Percentiles rank a stretch among this genome's conserved stretches.
Conservation (phyloP, 148 eudicot genomes). For the Camellia japonica region DNA sequence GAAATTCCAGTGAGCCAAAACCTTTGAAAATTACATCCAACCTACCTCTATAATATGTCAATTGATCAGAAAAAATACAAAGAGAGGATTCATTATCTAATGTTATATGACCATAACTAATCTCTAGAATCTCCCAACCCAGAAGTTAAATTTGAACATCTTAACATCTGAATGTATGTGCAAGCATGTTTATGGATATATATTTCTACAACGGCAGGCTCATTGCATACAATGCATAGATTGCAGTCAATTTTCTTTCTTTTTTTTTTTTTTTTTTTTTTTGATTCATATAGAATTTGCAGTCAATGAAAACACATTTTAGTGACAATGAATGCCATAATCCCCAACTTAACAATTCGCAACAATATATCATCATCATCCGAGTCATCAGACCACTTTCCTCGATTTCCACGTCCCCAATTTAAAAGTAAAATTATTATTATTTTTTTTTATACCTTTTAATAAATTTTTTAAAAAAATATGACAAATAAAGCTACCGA, state of each 20-base stretch:
- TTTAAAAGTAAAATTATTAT: no score
- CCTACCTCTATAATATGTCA: neutral
- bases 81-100: conserved; percentile 4
- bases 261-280: no score
- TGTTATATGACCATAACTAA: neutral
- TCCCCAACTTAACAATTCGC: neutral
- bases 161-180: neutral
- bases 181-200: neutral
- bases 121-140: neutral
- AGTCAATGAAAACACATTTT: conserved; percentile 1
- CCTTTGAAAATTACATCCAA: neutral
- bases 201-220: neutral
- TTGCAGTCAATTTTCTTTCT: no score
- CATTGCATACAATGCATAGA: neutral
- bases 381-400: conserved; percentile 5
- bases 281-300: neutral
- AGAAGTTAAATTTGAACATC: neutral
- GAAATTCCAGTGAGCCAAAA: neutral
- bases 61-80: neutral
- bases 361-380: conserved; percentile 3
- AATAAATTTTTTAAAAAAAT: no score
- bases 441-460: no score
- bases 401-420: conserved; percentile 20
- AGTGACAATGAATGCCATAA: neutral
- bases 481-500: neutral